Percentiles rank a stretch among this genome's conserved stretches.
These are phyloP conservation scores for Waltergamsia citrina DNA, from an alignment of 2,329 filamentous ascomycete genomes.

Conservation along the genomic window DNA sequence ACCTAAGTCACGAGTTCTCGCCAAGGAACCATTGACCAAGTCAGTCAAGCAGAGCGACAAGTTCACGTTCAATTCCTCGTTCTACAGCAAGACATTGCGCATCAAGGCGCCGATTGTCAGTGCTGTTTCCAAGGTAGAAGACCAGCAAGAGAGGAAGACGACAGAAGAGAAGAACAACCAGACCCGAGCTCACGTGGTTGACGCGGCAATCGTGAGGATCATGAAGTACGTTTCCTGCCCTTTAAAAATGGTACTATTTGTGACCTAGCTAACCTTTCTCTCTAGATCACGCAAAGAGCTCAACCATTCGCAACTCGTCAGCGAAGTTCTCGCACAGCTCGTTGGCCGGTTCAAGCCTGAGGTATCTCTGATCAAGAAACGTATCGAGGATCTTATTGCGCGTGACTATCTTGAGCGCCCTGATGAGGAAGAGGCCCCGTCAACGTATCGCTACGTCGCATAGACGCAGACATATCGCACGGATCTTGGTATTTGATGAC, in stretches of 20 bases:
- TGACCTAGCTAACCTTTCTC: slow-evolving; percentile 11
- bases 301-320: slow-evolving; percentile 58
- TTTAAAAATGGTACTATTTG: slow-evolving; percentile 9
- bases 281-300: slow-evolving; percentile 64
- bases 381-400: slow-evolving; percentile 69
- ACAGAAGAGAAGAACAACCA: slow-evolving; percentile 72
- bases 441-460: slow-evolving; percentile 64
- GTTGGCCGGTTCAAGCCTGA: slow-evolving; percentile 65
- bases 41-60: slow-evolving; percentile 65
- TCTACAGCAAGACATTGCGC: slow-evolving; percentile 73
- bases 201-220: slow-evolving; percentile 70
- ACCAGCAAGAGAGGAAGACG: slow-evolving; percentile 53
- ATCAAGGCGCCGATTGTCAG: slow-evolving; percentile 85
- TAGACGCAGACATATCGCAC: slow-evolving; percentile 23
- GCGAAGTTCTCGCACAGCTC: slow-evolving; percentile 64
- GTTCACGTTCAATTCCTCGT: slow-evolving; percentile 76
- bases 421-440: slow-evolving; percentile 54
- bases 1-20: slow-evolving; percentile 71
- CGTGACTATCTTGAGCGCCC: slow-evolving; percentile 68
- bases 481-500: too few relatives aligned
- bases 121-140: slow-evolving; percentile 77
- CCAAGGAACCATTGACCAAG: slow-evolving; percentile 73
- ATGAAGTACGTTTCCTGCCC: slow-evolving; percentile 61
- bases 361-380: slow-evolving; percentile 67
- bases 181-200: slow-evolving; percentile 59